phyloP scores from a whole-genome alignment of 345 rosid species.

The Triadica sebifera region DNA sequence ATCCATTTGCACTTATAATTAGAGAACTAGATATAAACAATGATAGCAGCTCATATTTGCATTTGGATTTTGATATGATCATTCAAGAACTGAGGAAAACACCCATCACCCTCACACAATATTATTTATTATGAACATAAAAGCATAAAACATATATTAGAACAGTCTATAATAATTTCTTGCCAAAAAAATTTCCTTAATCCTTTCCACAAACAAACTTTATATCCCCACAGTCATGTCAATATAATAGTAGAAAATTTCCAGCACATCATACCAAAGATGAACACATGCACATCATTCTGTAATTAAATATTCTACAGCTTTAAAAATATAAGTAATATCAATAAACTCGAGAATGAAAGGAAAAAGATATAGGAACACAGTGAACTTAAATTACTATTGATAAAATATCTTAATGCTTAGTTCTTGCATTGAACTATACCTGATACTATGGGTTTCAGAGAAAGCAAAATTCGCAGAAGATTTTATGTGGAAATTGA shows the following conservation, averaged over 20 bases:
- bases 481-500: neutral
- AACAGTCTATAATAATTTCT: neutral
- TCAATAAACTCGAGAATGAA: neutral
- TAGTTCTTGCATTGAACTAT: neutral
- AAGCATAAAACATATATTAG: neutral
- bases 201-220: neutral
- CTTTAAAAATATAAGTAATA: neutral
- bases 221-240: neutral
- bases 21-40: neutral
- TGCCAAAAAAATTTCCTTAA: neutral
- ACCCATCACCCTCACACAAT: neutral
- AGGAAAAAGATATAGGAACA: neutral
- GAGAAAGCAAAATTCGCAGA: neutral
- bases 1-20: neutral
- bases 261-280: conserved; percentile 1
- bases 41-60: neutral
- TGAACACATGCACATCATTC: neutral
- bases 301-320: neutral
- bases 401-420: neutral
- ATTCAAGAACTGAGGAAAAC: neutral
- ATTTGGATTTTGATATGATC: neutral
- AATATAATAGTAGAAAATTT: neutral
- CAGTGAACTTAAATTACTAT: neutral
- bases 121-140: conserved; percentile 3
- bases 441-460: neutral